phyloP scores from a whole-genome alignment of 2,329 filamentous ascomycete species.

The Penicillium paneum region DNA sequence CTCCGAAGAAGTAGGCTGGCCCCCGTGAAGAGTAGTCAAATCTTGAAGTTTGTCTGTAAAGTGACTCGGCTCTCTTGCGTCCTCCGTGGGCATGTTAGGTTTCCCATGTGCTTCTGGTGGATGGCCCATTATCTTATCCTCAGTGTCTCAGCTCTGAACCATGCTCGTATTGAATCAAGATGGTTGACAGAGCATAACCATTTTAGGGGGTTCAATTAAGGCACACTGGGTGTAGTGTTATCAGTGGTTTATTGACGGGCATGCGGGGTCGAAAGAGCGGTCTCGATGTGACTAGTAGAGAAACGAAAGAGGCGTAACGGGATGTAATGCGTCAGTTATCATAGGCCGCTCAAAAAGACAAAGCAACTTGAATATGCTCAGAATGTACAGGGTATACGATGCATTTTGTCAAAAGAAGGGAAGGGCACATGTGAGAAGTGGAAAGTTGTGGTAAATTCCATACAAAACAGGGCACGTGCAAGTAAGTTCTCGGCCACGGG shows the following conservation, averaged over 20 bases:
- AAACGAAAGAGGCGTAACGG: background rate
- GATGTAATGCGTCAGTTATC: background rate
- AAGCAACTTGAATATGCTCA: too few species aligned
- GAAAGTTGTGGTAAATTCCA: too few species aligned
- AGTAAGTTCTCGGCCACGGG: background rate
- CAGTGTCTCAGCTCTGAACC: background rate
- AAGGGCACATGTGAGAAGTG: too few species aligned
- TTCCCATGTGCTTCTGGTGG: background rate
- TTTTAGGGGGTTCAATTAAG: background rate
- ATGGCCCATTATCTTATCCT: conserved; percentile 2
- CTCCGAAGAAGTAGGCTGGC: background rate
- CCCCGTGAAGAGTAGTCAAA: background rate
- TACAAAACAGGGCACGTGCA: background rate
- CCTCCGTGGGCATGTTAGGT: background rate
- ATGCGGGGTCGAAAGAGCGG: conserved; percentile 9
- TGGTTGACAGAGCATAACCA: background rate
- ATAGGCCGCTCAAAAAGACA: background rate
- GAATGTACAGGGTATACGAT: too few species aligned
- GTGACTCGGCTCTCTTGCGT: background rate
- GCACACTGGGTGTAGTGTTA: background rate
- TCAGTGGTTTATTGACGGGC: background rate
- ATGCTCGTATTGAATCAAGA: background rate
- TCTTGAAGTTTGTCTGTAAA: background rate
- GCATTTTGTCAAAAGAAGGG: too few species aligned
- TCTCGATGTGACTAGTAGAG: background rate